phyloP scores from a whole-genome alignment of 2,329 filamentous ascomycete species.

The Onygenales sp. region DNA sequence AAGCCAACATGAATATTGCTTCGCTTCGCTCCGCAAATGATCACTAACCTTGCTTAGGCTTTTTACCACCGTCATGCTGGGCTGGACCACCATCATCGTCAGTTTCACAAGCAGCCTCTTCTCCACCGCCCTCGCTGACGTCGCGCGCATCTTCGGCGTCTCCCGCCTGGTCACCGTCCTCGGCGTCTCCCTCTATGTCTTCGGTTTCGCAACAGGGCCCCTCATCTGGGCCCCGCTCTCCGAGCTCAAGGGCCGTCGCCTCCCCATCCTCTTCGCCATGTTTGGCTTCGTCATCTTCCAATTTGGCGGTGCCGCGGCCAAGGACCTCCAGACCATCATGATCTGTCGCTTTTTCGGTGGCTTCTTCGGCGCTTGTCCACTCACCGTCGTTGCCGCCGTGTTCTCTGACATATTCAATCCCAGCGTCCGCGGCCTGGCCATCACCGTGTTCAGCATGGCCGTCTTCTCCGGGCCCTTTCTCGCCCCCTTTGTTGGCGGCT shows the following conservation, averaged over 20 bases:
- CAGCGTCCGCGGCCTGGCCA: constrained; percentile 32
- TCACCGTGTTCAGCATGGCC: constrained; percentile 43
- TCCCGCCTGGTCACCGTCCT: constrained; percentile 30
- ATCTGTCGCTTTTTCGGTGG: constrained; percentile 45
- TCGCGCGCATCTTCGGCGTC: constrained; percentile 53
- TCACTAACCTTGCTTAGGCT: neutral
- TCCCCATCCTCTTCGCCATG: constrained; percentile 40
- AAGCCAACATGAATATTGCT: neutral
- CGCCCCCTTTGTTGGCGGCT: constrained; percentile 47
- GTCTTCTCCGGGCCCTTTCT: constrained; percentile 45
- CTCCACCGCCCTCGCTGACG: constrained; percentile 52
- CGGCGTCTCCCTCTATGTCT: constrained; percentile 33
- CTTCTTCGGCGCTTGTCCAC: constrained; percentile 45
- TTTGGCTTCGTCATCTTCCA: constrained; percentile 45
- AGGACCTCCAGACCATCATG: constrained; percentile 45
- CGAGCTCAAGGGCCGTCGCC: constrained; percentile 40
- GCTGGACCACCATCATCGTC: constrained; percentile 44
- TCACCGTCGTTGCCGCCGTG: constrained; percentile 45
- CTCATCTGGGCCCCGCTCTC: constrained; percentile 45
- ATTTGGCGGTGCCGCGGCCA: constrained; percentile 39
- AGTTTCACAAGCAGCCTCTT: constrained; percentile 58
- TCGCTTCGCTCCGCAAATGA: neutral
- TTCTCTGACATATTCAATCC: constrained; percentile 50
- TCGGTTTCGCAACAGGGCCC: constrained; percentile 42
- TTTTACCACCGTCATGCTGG: constrained; percentile 17